Conservation (phyloP, 805 yeast species). For the Cyberlindnera xishuangbannaensis region DNA sequence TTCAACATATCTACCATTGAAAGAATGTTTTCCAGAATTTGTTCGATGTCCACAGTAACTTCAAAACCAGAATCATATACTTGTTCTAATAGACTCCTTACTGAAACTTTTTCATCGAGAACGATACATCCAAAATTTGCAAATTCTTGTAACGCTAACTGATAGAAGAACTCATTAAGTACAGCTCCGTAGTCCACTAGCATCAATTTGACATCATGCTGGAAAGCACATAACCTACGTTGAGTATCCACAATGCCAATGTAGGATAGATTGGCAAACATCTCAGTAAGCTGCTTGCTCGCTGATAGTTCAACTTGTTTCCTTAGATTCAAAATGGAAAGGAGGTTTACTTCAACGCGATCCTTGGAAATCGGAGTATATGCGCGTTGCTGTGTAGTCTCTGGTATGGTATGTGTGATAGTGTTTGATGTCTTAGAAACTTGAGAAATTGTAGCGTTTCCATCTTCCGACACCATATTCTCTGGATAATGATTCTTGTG, state of each 20-base stretch:
- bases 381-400: not conserved
- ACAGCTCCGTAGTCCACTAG: slow-evolving; percentile 76
- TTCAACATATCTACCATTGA: slow-evolving; percentile 69
- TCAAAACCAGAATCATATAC: slow-evolving; percentile 15
- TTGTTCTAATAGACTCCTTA: slow-evolving; percentile 5
- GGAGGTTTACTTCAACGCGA: slow-evolving; percentile 41
- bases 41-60: slow-evolving; percentile 22
- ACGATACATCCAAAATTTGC: slow-evolving; percentile 68
- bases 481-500: not conserved
- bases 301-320: slow-evolving; percentile 40
- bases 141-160: slow-evolving; percentile 70
- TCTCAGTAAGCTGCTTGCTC: slow-evolving; percentile 52
- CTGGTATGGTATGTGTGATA: too few relatives aligned
- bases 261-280: slow-evolving; percentile 64
- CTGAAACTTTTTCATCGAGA: slow-evolving; percentile 27
- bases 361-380: slow-evolving; percentile 14
- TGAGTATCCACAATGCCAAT: slow-evolving; percentile 78
- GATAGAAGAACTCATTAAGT: slow-evolving; percentile 69
- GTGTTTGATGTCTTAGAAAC: too few relatives aligned
- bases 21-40: slow-evolving; percentile 26
- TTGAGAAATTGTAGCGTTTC: not conserved
- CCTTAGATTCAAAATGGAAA: slow-evolving; percentile 55
- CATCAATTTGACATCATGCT: slow-evolving; percentile 70
- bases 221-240: slow-evolving; percentile 74
- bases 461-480: not conserved